A percentile compares a stretch with the other conserved stretches of the same genome.
phyloP scores from a whole-genome alignment of 768 basidiomycete species.

The Agrocybe praecox region DNA sequence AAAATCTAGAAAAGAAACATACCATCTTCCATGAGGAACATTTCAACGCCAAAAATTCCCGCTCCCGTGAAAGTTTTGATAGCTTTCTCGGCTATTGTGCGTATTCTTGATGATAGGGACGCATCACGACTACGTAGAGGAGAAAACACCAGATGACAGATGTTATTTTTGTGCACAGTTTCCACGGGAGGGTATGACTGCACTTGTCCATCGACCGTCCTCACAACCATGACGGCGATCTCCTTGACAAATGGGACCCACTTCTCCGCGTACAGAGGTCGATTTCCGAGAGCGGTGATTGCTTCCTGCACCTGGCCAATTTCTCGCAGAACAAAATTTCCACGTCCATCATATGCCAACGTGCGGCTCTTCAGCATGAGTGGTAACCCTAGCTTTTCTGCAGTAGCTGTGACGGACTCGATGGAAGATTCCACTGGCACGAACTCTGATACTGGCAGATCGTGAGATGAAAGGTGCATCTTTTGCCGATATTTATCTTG shows the following conservation, averaged over 20 bases:
- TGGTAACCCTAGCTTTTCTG: constrained; percentile 71
- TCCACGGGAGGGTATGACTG: constrained; percentile 90
- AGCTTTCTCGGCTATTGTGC: constrained; percentile 76
- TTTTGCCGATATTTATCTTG: constrained; percentile 83
- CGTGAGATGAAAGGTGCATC: constrained; percentile 72
- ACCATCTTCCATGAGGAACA: constrained; percentile 94
- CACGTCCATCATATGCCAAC: constrained; percentile 93
- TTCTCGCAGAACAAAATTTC: constrained; percentile 79
- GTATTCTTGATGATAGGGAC: constrained; percentile 59
- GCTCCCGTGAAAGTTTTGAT: constrained; percentile 81
- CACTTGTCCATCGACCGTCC: constrained; percentile 72
- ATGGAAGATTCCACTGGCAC: constrained; percentile 55
- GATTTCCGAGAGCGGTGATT: constrained; percentile 54
- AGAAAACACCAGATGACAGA: constrained; percentile 91
- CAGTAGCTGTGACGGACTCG: constrained; percentile 54
- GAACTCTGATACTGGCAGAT: constrained; percentile 64
- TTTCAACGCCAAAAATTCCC: constrained; percentile 96
- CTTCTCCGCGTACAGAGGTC: constrained; percentile 90
- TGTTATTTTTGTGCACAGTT: constrained; percentile 91
- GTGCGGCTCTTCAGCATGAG: constrained; percentile 97
- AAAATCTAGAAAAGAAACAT: constrained; percentile 19
- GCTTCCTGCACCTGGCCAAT: constrained; percentile 53
- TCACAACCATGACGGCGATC: constrained; percentile 97
- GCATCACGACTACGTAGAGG: constrained; percentile 71
- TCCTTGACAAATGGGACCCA: constrained; percentile 91